phyloP scores from a whole-genome alignment of 164 flowering plant genomes.

The Pachysandra terminalis region DNA sequence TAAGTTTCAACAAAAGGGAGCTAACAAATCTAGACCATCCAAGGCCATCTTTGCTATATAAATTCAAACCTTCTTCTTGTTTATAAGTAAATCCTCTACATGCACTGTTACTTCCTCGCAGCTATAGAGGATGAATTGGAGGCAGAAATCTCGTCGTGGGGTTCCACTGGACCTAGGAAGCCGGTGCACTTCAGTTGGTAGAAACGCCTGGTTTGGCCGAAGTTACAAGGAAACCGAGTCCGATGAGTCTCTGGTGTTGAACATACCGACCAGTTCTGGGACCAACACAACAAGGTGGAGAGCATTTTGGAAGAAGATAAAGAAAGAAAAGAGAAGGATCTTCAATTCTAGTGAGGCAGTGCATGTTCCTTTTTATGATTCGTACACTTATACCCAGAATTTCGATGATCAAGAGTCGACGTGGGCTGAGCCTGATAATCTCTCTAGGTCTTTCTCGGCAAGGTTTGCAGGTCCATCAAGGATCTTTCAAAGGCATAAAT shows the following conservation, averaged over 20 bases:
- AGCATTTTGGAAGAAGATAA: constrained; percentile 43
- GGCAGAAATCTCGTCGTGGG: constrained; percentile 10
- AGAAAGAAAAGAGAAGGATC: constrained; percentile 34
- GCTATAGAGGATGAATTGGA: constrained; percentile 11
- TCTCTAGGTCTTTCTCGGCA: constrained; percentile 62
- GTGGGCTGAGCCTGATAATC: constrained; percentile 48
- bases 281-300: constrained; percentile 35
- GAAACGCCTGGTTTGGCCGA: constrained; percentile 16
- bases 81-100: too few relatives aligned
- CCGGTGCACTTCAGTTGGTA: constrained; percentile 29
- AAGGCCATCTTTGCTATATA: too few relatives aligned
- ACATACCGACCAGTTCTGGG: not conserved
- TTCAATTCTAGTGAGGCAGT: constrained; percentile 16
- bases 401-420: constrained; percentile 61
- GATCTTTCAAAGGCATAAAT: too few relatives aligned
- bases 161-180: constrained; percentile 25
- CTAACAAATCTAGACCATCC: too few relatives aligned
- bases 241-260: constrained; percentile 10
- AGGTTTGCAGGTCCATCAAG: constrained; percentile 55
- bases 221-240: not conserved
- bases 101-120: too few relatives aligned
- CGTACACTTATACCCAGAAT: constrained; percentile 49
- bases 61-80: too few relatives aligned
- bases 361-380: constrained; percentile 44
- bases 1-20: too few relatives aligned